Percentiles rank a stretch among this genome's conserved stretches.
Evolutionary conservation across 2,329 filamentous ascomycete species (phyloP).

Genomic region (Trichoderma brevicompactum): DNA sequence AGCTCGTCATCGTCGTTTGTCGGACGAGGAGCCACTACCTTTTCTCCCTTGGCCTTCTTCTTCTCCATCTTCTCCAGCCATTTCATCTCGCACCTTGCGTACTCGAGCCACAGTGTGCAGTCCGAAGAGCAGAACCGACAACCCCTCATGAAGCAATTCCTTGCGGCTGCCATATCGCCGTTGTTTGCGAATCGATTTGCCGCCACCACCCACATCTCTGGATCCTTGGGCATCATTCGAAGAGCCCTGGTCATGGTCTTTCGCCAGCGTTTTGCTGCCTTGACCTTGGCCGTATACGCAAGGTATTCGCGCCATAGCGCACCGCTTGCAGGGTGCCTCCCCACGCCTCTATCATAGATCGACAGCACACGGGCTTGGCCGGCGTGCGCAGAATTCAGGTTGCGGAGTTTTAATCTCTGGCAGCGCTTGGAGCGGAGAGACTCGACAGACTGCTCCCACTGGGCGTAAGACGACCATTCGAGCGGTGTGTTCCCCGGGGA

Average conservation of each 20-base stretch:
- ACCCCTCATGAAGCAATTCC: conserved; percentile 85
- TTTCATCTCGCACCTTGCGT: conserved; percentile 88
- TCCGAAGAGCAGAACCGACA: conserved; percentile 84
- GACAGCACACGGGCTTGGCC: conserved; percentile 85
- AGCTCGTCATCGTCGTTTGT: conserved; percentile 55
- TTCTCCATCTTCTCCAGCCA: conserved; percentile 83
- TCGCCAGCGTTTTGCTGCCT: conserved; percentile 68
- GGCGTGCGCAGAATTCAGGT: conserved; percentile 65
- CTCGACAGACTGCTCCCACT: conserved; percentile 72
- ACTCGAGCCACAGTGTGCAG: conserved; percentile 81
- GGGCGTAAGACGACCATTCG: conserved; percentile 84
- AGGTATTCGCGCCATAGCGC: conserved; percentile 91
- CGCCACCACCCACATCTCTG: conserved; percentile 85
- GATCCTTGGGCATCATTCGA: conserved; percentile 81
- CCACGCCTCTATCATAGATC: conserved; percentile 84
- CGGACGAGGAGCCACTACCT: conserved; percentile 47
- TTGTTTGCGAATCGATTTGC: conserved; percentile 76
- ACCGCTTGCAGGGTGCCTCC: conserved; percentile 80
- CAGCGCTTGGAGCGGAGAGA: conserved; percentile 80
- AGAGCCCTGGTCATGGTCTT: conserved; percentile 70
- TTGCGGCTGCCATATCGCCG: conserved; percentile 84
- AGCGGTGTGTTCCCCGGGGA: conserved; percentile 74
- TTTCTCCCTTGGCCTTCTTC: conserved; percentile 61
- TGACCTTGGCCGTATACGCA: conserved; percentile 73
- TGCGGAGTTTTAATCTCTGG: conserved; percentile 76